These are phyloP conservation scores for Kazachstania sp. DNA, from an alignment of 1,139 yeast species.

Conservation along the genomic window DNA sequence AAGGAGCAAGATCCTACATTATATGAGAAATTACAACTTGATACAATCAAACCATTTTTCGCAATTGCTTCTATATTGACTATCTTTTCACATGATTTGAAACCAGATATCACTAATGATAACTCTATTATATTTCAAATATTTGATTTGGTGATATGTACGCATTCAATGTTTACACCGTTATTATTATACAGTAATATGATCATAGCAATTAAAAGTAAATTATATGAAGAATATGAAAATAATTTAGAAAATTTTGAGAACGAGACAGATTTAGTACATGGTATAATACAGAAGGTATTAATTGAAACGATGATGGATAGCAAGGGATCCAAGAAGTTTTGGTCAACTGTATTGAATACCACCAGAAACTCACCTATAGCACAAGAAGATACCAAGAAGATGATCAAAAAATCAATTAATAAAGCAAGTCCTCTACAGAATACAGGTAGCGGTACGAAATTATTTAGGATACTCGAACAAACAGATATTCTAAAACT, in stretches of 20 bases:
- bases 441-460: conserved; percentile 17
- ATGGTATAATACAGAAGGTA: conserved; percentile 25
- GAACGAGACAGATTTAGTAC: conserved; percentile 24
- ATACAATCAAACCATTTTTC: conserved; percentile 45
- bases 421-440: conserved; percentile 23
- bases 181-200: conserved; percentile 22
- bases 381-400: neutral
- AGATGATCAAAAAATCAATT: conserved; percentile 4
- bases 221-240: conserved; percentile 15
- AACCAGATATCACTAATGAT: conserved; percentile 10
- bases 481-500: conserved; percentile 8
- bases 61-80: conserved; percentile 74
- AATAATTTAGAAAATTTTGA: conserved; percentile 20
- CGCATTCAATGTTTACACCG: conserved; percentile 26
- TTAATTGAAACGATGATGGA: conserved; percentile 11
- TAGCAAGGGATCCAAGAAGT: neutral
- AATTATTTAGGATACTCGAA: conserved; percentile 4
- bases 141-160: conserved; percentile 24
- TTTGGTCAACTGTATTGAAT: conserved; percentile 17
- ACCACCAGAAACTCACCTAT: conserved; percentile 8
- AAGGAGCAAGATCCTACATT: conserved; percentile 43
- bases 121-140: conserved; percentile 18
- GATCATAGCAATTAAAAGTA: conserved; percentile 14
- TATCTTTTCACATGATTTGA: conserved; percentile 61
- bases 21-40: conserved; percentile 43